Evolutionary conservation across 768 basidiomycete genomes (phyloP), one percentile per base, ranked within the genome.

Genomic region (Phaeotremella skinneri): DNA sequence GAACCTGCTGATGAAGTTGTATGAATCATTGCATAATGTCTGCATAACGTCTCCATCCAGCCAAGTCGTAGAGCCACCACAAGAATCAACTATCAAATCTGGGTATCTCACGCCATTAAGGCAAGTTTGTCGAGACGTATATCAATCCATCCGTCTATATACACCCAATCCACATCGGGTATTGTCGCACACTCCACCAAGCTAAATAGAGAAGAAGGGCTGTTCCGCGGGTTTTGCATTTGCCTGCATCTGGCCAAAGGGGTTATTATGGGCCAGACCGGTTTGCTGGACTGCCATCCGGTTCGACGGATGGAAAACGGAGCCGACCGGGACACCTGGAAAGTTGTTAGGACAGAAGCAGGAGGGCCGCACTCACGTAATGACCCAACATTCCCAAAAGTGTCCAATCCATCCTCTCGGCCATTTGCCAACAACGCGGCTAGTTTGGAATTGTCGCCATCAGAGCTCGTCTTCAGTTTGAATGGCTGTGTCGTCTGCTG

Each of bases 331-430:
- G 29, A 76, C 75, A 25, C 84, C 83, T 54, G 83, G 81, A 74
- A 79, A 79, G 63, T 11, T 9, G 13, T 45, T 21, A 23, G 23
- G 7, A 14, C 9, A 9, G 43, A 20, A 50, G 41, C 21, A 48
- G 30, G 3, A 39, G 62, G 32, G n/a, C 32, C n/a, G n/a, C 29
- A 68, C 62, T 79, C 81, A 61, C 92, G 83, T 62, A 94, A 74
- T 52, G 80, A 61, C 20, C 94, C 94, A 30, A 85, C 68, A 75
- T 98, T 99, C 51, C 94, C 94, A 72, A 97, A 98, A 53, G 94
- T 94, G 78, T 99, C 96, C 73, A 88, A 81, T 1, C 96, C 94
- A 67, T 90, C 91, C 56, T 96, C 93, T 26, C 81, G 76, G 2
- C 68, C 67, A 45, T 89, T 90, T 4, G 90, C 93, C 62, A 97